phyloP scores from a whole-genome alignment of 352 stramenopile genomes.

The Globisporangium carolinianum region DNA sequence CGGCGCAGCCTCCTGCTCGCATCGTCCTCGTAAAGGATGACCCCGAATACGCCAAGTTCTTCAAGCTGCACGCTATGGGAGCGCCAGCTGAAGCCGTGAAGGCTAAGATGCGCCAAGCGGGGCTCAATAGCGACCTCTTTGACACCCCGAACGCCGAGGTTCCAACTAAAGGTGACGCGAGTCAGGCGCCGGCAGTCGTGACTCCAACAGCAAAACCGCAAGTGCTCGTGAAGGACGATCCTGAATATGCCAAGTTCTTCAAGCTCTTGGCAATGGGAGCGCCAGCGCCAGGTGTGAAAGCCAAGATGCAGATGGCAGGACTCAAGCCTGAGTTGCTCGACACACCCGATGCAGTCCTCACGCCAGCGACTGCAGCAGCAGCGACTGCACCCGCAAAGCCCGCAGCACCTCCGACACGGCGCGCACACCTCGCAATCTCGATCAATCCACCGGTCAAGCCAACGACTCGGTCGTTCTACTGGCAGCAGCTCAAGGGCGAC shows the following conservation, averaged over 20 bases:
- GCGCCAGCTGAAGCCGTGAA: slow-evolving; percentile 46
- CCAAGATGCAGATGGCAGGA: slow-evolving; percentile 58
- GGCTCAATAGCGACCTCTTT: slow-evolving; percentile 71
- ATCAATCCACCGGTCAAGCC: slow-evolving; percentile 59
- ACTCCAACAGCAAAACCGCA: slow-evolving; percentile 12
- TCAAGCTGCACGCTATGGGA: slow-evolving; percentile 60
- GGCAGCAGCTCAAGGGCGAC: slow-evolving; percentile 60
- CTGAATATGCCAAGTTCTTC: slow-evolving; percentile 66
- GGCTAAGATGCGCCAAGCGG: slow-evolving; percentile 67
- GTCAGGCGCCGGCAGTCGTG: neutral
- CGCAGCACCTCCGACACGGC: slow-evolving; percentile 14
- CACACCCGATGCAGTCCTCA: slow-evolving; percentile 7
- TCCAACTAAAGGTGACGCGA: slow-evolving; percentile 8
- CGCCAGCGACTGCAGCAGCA: slow-evolving; percentile 6
- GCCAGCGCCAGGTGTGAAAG: slow-evolving; percentile 43
- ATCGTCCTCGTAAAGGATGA: slow-evolving; percentile 38
- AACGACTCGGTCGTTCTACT: slow-evolving; percentile 66
- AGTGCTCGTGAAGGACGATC: slow-evolving; percentile 54
- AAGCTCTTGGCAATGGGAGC: slow-evolving; percentile 59
- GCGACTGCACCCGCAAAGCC: slow-evolving; percentile 18
- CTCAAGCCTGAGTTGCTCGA: slow-evolving; percentile 46
- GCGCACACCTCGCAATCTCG: slow-evolving; percentile 46
- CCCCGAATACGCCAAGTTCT: slow-evolving; percentile 55
- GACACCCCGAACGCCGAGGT: slow-evolving; percentile 55
- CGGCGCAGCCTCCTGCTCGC: neutral